Evolutionary conservation across 179 eudicot genomes (phyloP).

Genomic region (Beta corolliflora): DNA sequence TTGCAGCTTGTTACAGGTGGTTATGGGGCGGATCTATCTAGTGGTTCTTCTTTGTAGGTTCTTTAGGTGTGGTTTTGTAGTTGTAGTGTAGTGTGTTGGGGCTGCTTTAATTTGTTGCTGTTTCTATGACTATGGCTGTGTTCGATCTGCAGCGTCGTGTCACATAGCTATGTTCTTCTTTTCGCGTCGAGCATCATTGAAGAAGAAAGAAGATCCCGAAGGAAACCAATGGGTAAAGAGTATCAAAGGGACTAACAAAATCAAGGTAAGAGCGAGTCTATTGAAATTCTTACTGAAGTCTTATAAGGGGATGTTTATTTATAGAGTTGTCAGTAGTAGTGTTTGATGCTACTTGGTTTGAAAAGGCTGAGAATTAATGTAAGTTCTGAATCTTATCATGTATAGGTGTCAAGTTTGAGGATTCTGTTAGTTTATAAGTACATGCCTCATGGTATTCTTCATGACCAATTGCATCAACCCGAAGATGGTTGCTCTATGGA

Average conservation of each 20-base stretch:
- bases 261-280: conserved; percentile 40
- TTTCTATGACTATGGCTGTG: too few species aligned
- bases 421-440: conserved; percentile 61
- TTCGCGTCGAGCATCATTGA: conserved; percentile 44
- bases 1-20: too few species aligned
- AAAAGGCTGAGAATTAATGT: conserved; percentile 7
- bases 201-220: conserved; percentile 76
- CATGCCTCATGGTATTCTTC: conserved; percentile 70
- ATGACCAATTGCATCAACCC: conserved; percentile 52
- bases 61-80: too few species aligned
- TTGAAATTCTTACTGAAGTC: too few species aligned
- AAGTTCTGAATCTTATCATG: background rate
- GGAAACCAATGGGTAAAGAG: conserved; percentile 90
- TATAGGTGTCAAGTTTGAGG: conserved; percentile 64
- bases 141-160: too few species aligned
- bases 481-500: conserved; percentile 39
- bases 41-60: too few species aligned
- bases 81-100: too few species aligned
- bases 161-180: conserved; percentile 34
- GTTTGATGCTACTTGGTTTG: background rate
- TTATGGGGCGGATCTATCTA: too few species aligned
- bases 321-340: conserved; percentile 16
- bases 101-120: background rate
- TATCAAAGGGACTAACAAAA: conserved; percentile 66
- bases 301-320: too few species aligned